Percentiles rank a stretch among this genome's conserved stretches.
Evolutionary conservation across 257 asterid genomes (phyloP).

Genomic region (Solanum medicagineum): DNA sequence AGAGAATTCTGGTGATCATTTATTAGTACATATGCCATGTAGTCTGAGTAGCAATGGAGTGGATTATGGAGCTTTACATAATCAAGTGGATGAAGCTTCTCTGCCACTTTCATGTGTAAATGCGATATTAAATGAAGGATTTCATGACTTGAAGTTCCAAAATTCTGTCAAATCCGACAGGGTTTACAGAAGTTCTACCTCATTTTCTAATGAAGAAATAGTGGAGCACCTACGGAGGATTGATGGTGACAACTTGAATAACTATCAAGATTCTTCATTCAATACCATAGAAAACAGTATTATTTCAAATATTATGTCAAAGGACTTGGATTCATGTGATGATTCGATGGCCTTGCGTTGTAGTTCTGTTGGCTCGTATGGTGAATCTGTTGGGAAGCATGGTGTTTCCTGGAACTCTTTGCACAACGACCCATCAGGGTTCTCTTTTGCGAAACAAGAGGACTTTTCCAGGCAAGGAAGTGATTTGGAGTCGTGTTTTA

Average conservation of each 20-base stretch:
- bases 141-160: conserved; percentile 71
- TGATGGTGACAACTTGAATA: conserved; percentile 37
- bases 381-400: conserved; percentile 42
- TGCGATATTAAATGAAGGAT: conserved; percentile 44
- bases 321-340: conserved; percentile 41
- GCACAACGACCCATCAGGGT: conserved; percentile 48
- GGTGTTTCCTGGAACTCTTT: conserved; percentile 70
- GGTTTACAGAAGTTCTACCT: conserved; percentile 65
- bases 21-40: conserved; percentile 28
- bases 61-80: conserved; percentile 37
- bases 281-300: conserved; percentile 67
- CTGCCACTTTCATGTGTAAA: conserved; percentile 51
- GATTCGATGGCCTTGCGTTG: not conserved
- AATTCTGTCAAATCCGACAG: conserved; percentile 72
- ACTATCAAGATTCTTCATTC: conserved; percentile 48
- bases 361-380: not conserved
- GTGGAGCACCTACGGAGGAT: conserved; percentile 89
- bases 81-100: conserved; percentile 46
- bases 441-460: conserved; percentile 41
- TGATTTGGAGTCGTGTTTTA: conserved; percentile 16
- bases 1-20: conserved; percentile 33
- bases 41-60: conserved; percentile 30
- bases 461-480: conserved; percentile 41
- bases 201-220: conserved; percentile 93
- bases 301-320: conserved; percentile 76